phyloP scores from a whole-genome alignment of 352 stramenopile species.

The Globisporangium barbulae region DNA sequence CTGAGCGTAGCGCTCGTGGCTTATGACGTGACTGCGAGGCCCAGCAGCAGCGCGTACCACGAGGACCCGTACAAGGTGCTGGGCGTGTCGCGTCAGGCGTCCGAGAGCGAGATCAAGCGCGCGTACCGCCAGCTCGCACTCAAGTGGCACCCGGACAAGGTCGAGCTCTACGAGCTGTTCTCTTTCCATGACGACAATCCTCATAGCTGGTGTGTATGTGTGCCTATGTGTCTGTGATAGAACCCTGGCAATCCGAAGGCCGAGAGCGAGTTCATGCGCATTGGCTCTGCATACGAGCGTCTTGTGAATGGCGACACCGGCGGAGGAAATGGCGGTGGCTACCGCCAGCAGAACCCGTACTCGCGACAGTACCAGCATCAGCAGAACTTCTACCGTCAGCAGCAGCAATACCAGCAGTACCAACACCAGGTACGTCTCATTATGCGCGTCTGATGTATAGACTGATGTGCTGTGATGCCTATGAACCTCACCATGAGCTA shows the following conservation, averaged over 20 bases:
- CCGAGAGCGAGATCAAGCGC: slow-evolving; percentile 77
- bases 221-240: slow-evolving; percentile 15
- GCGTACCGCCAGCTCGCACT: slow-evolving; percentile 83
- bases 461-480: neutral
- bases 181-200: neutral
- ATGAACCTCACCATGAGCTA: neutral
- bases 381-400: slow-evolving; percentile 44
- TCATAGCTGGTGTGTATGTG: neutral
- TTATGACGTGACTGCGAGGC: neutral
- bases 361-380: slow-evolving; percentile 35
- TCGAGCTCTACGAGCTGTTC: slow-evolving; percentile 15
- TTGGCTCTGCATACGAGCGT: slow-evolving; percentile 67
- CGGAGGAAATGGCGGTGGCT: slow-evolving; percentile 11
- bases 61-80: slow-evolving; percentile 81
- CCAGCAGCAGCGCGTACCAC: slow-evolving; percentile 14
- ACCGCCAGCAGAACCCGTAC: slow-evolving; percentile 16
- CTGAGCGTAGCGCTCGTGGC: slow-evolving; percentile 12
- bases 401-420: slow-evolving; percentile 45
- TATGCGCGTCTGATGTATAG: neutral
- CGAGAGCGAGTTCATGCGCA: slow-evolving; percentile 74
- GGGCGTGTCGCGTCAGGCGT: slow-evolving; percentile 52
- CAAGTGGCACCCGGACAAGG: slow-evolving; percentile 91
- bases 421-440: slow-evolving; percentile 23
- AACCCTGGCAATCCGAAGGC: slow-evolving; percentile 64
- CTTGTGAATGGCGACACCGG: slow-evolving; percentile 35